Evolutionary conservation across 495 filamentous ascomycete genomes (phyloP).

Genomic region (Podospora comata): DNA sequence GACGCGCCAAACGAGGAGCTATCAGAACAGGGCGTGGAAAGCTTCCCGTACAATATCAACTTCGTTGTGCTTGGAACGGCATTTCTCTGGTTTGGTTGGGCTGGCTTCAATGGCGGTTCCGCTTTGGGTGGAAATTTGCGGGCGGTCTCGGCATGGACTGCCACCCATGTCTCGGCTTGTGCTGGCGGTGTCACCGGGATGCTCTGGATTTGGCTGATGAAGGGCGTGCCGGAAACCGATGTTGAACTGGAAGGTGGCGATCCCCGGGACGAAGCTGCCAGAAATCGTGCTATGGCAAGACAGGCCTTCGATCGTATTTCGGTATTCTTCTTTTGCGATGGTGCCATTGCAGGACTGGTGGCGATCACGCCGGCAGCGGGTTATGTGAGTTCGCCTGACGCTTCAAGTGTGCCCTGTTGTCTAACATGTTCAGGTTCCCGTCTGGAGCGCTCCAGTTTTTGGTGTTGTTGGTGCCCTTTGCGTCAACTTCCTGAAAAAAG

Average conservation of each 20-base stretch:
- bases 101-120: slow-evolving; percentile 94
- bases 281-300: not conserved
- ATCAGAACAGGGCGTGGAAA: slow-evolving; percentile 37
- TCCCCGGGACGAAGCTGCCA: slow-evolving; percentile 1
- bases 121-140: slow-evolving; percentile 85
- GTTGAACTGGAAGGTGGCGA: slow-evolving; percentile 44
- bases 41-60: slow-evolving; percentile 76
- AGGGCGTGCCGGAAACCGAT: slow-evolving; percentile 9
- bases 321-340: slow-evolving; percentile 94
- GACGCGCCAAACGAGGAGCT: slow-evolving; percentile 60
- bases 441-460: slow-evolving; percentile 21
- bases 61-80: slow-evolving; percentile 87
- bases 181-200: slow-evolving; percentile 72
- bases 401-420: not conserved
- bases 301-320: slow-evolving; percentile 71
- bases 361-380: slow-evolving; percentile 80
- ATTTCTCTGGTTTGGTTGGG: slow-evolving; percentile 94
- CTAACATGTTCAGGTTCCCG: slow-evolving; percentile 12
- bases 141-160: slow-evolving; percentile 82
- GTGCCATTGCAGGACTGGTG: slow-evolving; percentile 79
- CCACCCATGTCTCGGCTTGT: slow-evolving; percentile 82
- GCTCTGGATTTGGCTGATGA: slow-evolving; percentile 18
- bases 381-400: slow-evolving; percentile 55
- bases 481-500: slow-evolving; percentile 19
- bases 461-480: slow-evolving; percentile 17